Conservation (phyloP, 805 yeast species). For the Yarrowia phangngaensis region DNA sequence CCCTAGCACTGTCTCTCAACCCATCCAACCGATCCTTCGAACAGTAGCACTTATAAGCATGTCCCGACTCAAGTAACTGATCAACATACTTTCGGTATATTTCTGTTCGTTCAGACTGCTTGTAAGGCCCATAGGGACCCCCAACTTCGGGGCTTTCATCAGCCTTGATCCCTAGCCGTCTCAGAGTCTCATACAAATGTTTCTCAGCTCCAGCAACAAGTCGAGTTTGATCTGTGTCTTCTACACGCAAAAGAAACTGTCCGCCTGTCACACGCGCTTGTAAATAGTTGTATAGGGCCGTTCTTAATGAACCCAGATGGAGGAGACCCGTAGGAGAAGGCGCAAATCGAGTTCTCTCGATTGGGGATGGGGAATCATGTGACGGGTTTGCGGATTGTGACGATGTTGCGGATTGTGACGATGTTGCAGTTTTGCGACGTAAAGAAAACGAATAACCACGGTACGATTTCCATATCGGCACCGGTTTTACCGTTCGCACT, state of each 20-base stretch:
- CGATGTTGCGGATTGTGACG: background rate
- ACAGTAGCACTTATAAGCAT: constrained; percentile 86
- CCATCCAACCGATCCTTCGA: constrained; percentile 68
- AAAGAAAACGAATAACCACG: background rate
- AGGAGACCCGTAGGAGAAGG: constrained; percentile 96
- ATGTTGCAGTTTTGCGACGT: background rate
- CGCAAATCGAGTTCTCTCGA: constrained; percentile 88
- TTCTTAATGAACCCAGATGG: constrained; percentile 90
- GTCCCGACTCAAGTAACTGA: constrained; percentile 54
- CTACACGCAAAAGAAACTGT: constrained; percentile 73
- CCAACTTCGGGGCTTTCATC: constrained; percentile 79
- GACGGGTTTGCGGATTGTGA: background rate
- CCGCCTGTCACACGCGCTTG: constrained; percentile 79
- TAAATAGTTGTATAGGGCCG: constrained; percentile 86
- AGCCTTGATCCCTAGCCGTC: constrained; percentile 69
- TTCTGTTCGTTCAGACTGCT: constrained; percentile 73
- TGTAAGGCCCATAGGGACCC: constrained; percentile 65
- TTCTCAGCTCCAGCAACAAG: constrained; percentile 78
- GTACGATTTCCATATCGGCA: no score
- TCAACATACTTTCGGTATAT: constrained; percentile 63
- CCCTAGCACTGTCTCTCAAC: constrained; percentile 68
- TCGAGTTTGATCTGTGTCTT: constrained; percentile 87
- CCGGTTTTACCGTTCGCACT: no score
- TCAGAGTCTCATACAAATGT: constrained; percentile 66
- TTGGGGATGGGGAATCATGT: constrained; percentile 34